phyloP scores from a whole-genome alignment of 768 basidiomycete genomes.

The Suillus brevipes region DNA sequence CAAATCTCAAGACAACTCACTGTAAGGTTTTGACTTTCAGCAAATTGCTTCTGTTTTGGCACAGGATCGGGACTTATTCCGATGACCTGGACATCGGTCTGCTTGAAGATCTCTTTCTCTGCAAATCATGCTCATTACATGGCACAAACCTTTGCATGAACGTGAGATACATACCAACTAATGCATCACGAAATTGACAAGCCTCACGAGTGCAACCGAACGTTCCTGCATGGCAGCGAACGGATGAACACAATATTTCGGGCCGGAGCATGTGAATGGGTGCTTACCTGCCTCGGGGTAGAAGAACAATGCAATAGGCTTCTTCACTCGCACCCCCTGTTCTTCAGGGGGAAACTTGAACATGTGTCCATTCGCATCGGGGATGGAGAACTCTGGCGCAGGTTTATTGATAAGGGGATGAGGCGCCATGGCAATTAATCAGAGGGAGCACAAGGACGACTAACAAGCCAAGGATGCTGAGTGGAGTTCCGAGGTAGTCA shows the following conservation, averaged over 20 bases:
- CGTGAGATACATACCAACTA: slow-evolving; percentile 48
- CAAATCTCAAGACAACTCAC: slow-evolving; percentile 37
- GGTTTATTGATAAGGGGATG: slow-evolving; percentile 59
- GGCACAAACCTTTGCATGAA: slow-evolving; percentile 3
- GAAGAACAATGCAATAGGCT: slow-evolving; percentile 76
- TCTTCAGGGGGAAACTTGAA: slow-evolving; percentile 62
- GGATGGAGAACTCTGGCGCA: slow-evolving; percentile 68
- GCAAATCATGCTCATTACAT: neutral
- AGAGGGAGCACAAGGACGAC: slow-evolving; percentile 1
- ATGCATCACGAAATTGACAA: slow-evolving; percentile 79
- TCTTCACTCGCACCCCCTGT: slow-evolving; percentile 33
- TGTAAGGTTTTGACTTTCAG: slow-evolving; percentile 65
- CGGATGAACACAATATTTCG: neutral
- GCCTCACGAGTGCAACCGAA: slow-evolving; percentile 82
- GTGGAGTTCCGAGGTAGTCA: neutral
- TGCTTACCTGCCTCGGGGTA: slow-evolving; percentile 66
- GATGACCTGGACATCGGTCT: slow-evolving; percentile 62
- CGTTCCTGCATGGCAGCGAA: slow-evolving; percentile 45
- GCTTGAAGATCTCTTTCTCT: slow-evolving; percentile 69
- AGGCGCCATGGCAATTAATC: slow-evolving; percentile 37
- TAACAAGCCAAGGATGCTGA: neutral
- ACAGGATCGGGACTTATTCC: slow-evolving; percentile 76
- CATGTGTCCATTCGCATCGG: slow-evolving; percentile 59
- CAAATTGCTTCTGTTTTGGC: slow-evolving; percentile 72
- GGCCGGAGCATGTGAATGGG: slow-evolving; percentile 11